phyloP scores from a whole-genome alignment of 1,139 yeast species.

The Meyerozyma sp. region DNA sequence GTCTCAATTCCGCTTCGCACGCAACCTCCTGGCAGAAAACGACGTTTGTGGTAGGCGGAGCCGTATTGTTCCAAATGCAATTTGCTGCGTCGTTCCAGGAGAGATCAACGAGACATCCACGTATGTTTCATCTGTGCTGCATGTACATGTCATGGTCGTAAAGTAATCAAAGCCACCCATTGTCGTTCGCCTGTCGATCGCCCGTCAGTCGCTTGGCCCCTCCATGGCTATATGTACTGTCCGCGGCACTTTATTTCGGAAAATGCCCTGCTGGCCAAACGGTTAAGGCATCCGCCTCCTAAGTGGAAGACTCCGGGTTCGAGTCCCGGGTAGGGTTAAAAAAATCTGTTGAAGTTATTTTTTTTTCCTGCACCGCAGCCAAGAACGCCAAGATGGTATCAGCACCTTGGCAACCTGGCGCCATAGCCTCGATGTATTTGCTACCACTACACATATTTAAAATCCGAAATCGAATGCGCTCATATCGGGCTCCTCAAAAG shows the following conservation, averaged over 20 bases:
- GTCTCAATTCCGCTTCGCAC: not conserved
- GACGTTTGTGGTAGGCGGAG: not conserved
- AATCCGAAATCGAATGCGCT: slow-evolving; percentile 66
- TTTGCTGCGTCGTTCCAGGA: too few species aligned
- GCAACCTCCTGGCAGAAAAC: not conserved
- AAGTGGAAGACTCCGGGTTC: slow-evolving; percentile 96
- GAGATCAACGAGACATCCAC: too few species aligned
- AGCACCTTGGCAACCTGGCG: not conserved
- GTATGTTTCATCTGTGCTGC: too few species aligned
- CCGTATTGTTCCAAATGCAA: not conserved
- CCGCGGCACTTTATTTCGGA: not conserved
- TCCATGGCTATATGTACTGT: not conserved
- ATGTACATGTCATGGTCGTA: too few species aligned
- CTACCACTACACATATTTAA: slow-evolving; percentile 7
- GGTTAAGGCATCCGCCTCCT: slow-evolving; percentile 96
- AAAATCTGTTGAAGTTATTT: not conserved
- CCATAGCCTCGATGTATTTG: not conserved
- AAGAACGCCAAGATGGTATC: too few species aligned
- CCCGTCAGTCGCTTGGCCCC: not conserved
- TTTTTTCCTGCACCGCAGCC: too few species aligned
- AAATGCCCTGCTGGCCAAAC: slow-evolving; percentile 80
- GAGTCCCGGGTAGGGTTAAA: slow-evolving; percentile 88
- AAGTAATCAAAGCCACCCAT: too few species aligned
- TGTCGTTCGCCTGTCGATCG: not conserved
- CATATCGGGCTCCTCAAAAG: slow-evolving; percentile 76